Evolutionary conservation across 257 asterid genomes (phyloP).

Genomic region (Linderniella brevidens): DNA sequence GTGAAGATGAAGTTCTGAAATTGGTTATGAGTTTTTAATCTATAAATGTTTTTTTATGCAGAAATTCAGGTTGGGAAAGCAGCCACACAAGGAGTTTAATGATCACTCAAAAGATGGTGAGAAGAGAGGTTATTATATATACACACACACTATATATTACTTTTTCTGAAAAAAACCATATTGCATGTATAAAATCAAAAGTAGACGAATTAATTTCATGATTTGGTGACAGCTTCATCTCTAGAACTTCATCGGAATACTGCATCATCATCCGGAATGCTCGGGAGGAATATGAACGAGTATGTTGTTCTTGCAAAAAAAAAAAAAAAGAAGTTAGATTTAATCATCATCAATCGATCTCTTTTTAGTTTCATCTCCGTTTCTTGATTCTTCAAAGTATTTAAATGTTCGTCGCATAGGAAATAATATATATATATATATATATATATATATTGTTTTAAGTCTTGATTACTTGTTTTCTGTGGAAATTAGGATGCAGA

Average conservation of each 20-base stretch:
- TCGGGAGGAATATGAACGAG: slow-evolving; percentile 94
- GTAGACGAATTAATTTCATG: neutral
- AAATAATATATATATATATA: no score
- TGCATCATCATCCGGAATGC: slow-evolving; percentile 70
- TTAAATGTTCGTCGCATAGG: no score
- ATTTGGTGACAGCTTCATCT: slow-evolving; percentile 41
- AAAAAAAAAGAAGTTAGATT: no score
- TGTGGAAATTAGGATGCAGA: slow-evolving; percentile 88
- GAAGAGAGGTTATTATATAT: slow-evolving; percentile 24
- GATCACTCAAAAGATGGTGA: slow-evolving; percentile 93
- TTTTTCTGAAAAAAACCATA: neutral
- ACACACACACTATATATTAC: neutral
- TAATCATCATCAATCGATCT: no score
- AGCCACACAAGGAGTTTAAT: slow-evolving; percentile 92
- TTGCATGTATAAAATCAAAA: neutral
- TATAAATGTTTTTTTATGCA: slow-evolving; percentile 9
- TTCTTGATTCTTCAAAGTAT: no score
- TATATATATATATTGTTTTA: no score
- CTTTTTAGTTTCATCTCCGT: neutral
- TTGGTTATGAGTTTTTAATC: neutral
- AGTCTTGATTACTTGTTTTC: slow-evolving; percentile 17
- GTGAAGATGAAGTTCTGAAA: neutral
- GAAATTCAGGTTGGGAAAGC: slow-evolving; percentile 98
- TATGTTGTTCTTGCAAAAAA: slow-evolving; percentile 17
- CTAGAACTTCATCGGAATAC: slow-evolving; percentile 70